Percentiles rank a stretch among this genome's conserved stretches.
These are phyloP conservation scores for Solanum pinnatisectum DNA, from an alignment of 257 asterid species.

Conservation along the genomic window DNA sequence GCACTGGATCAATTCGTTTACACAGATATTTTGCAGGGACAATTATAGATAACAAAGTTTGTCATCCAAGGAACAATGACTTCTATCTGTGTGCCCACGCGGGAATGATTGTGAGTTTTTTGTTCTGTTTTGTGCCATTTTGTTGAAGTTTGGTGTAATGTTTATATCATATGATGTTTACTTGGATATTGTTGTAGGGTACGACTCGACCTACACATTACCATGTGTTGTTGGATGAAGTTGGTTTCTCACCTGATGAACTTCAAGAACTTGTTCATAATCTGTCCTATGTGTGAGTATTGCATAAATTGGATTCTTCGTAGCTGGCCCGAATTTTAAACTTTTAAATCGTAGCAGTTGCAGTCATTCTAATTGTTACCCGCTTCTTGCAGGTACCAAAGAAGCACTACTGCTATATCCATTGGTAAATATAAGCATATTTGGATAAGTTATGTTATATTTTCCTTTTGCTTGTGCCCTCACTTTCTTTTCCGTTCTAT, in stretches of 20 bases:
- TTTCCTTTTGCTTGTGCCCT: background rate
- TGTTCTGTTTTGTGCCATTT: background rate
- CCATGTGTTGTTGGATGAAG: constrained; percentile 67
- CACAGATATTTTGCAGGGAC: constrained; percentile 51
- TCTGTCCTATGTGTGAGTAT: constrained; percentile 79
- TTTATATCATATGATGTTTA: background rate
- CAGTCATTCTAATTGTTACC: background rate
- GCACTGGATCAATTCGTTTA: background rate
- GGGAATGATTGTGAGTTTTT: constrained; percentile 72
- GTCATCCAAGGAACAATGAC: constrained; percentile 86
- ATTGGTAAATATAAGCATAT: constrained; percentile 37
- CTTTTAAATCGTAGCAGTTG: background rate
- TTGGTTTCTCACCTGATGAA: constrained; percentile 78
- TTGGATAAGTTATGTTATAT: background rate
- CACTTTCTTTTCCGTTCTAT: background rate
- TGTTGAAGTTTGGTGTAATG: background rate
- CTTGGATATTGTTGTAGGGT: constrained; percentile 33
- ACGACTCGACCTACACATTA: constrained; percentile 89
- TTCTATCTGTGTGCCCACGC: constrained; percentile 91
- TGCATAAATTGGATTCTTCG: background rate
- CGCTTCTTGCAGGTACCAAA: constrained; percentile 60
- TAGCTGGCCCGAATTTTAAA: background rate
- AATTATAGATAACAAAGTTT: constrained; percentile 64
- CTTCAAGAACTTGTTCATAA: constrained; percentile 87
- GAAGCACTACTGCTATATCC: constrained; percentile 92